Percentiles rank a stretch among this genome's conserved stretches.
phyloP scores from a whole-genome alignment of 345 rosid genomes.

The Brassica nigra region DNA sequence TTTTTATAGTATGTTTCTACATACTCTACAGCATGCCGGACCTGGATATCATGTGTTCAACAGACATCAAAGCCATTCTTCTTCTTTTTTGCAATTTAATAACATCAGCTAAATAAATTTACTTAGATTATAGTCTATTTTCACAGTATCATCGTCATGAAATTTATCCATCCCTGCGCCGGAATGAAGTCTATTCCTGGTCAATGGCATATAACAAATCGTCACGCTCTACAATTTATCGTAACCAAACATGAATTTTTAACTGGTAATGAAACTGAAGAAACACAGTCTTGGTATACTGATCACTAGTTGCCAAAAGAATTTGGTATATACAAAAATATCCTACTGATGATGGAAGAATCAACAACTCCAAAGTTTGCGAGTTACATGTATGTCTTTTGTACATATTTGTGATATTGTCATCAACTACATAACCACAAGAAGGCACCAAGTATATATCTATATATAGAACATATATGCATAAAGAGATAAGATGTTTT shows the following conservation, averaged over 20 bases:
- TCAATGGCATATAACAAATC: neutral
- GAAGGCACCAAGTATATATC: neutral
- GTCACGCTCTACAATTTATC: neutral
- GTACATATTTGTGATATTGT: neutral
- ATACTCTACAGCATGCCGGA: neutral
- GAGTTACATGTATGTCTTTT: neutral
- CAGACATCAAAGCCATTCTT: neutral
- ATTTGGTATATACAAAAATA: neutral
- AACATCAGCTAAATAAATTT: neutral
- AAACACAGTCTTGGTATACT: neutral
- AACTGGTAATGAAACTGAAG: neutral
- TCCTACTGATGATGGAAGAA: neutral
- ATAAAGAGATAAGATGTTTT: neutral
- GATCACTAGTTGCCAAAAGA: neutral
- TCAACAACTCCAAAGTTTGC: neutral
- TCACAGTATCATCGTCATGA: neutral
- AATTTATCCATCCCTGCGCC: neutral
- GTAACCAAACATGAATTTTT: neutral
- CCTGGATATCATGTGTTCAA: neutral
- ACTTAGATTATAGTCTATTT: neutral
- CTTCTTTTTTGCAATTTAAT: neutral
- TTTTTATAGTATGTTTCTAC: neutral
- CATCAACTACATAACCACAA: neutral
- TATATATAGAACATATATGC: neutral
- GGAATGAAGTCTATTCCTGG: neutral